Base-by-base conservation (phyloP, 805 yeast species). In the Cyberlindnera subsufficiens region DNA sequence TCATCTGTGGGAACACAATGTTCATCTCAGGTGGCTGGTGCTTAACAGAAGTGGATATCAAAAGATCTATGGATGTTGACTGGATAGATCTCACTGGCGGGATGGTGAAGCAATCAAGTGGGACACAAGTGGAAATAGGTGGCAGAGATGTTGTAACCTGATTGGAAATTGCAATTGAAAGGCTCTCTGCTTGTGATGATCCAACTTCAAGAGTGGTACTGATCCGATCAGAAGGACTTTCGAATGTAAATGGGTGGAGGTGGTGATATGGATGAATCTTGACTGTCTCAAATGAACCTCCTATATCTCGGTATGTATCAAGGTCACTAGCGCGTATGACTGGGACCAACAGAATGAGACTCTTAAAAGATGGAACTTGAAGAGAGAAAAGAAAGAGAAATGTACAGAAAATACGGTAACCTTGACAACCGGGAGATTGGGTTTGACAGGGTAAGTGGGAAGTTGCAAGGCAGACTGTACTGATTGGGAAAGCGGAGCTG, bases 1-100 rank as follows among this genome's bases (percentile, higher is more conserved):
- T 35, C 29, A 7, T 15, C 27, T 35, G 38, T 31, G 50, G 44
- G 16, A 43, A 30, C 16, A 46, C 50, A 38, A 41, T 42, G 43
- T 42, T 43, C 50, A 46, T 46, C 34, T 35, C 30, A 35, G 30
- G 16, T 32, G 38, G 22, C 18, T 32, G 35, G 10, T 22, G 11
- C 27, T 22, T 22, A 9, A 22, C 27, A 22, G 10, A 22, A 22
- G 11, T 22, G 2, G 27, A 22, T 22, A 22, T 22, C 27, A 22
- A 22, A 22, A 22, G 27, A 22, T 22, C 27, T 22, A 22, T 5
- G 10, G 27, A 22, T 22, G 27, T 22, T 10, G 27, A 22, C 27
- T 22, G 27, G 10, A 9, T 22, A 22, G 27, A 22, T 22, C 27
- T 22, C 27, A 22, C 27, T 22, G 27, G 27, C 10, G 27, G 27